Percentiles rank a stretch among this genome's conserved stretches.
Conservation (phyloP, 768 basidiomycete genomes). For the Hygrocybe coccinea region DNA sequence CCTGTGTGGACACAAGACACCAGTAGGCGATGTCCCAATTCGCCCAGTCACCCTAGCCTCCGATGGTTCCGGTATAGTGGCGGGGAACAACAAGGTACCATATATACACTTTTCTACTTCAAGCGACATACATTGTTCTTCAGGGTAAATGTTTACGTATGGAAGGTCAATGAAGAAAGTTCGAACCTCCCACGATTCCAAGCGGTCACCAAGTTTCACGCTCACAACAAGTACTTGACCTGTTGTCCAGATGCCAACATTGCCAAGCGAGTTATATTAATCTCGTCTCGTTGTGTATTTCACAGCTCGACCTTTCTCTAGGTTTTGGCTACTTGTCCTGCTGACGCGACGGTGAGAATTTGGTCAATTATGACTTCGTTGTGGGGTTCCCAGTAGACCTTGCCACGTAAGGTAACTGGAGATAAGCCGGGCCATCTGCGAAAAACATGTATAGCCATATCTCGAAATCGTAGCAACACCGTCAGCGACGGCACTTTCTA, state of each 20-base stretch:
- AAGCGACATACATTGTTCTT: background rate
- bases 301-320: constrained; percentile 26
- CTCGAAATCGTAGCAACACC: too few relatives aligned
- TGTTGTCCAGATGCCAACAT: constrained; percentile 96
- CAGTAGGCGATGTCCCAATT: constrained; percentile 94
- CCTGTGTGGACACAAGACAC: constrained; percentile 68
- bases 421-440: too few relatives aligned
- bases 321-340: constrained; percentile 97
- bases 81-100: constrained; percentile 89
- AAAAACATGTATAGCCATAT: too few relatives aligned
- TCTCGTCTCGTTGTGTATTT: constrained; percentile 4
- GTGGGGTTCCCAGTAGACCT: too few relatives aligned
- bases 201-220: constrained; percentile 91
- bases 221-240: constrained; percentile 91
- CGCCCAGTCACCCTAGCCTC: constrained; percentile 90
- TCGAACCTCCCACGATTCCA: constrained; percentile 79
- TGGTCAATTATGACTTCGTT: too few relatives aligned
- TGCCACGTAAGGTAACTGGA: too few relatives aligned
- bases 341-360: constrained; percentile 95
- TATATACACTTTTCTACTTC: constrained; percentile 2
- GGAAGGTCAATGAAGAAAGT: constrained; percentile 89
- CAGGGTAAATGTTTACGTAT: constrained; percentile 98
- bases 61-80: constrained; percentile 92
- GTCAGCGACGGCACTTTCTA: too few relatives aligned
- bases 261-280: constrained; percentile 55